Base-by-base conservation (phyloP, 2,329 filamentous ascomycete genomes). In the Aspergillus piperis region DNA sequence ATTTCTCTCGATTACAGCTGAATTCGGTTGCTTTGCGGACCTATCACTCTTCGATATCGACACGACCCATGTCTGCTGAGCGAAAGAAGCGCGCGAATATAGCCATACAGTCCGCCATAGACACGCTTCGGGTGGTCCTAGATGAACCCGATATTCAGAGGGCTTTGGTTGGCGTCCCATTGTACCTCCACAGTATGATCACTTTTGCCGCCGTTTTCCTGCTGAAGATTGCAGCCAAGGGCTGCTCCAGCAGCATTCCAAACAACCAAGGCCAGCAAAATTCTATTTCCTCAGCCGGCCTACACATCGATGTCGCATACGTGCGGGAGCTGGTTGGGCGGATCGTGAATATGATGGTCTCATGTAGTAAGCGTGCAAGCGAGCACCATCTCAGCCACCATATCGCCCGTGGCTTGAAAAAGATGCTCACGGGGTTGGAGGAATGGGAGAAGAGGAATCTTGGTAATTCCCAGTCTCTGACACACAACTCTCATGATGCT, bases 1-100 rank as follows among this genome's bases (percentile, higher is more conserved):
- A 83, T 66, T 84, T 83, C 65, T 82, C 80, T 50, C 77, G 81
- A 51, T 70, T 84, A 17, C 80, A 83, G 50, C 70, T 84, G 8
- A 79, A 82, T 48, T 82, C 82, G 4, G 78, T 82, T 25, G 81
- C 80, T 30, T 68, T 84, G 23, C 77, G 81, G 30, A 80, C 80
- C 8, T 78, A 82, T 55, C 74, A 77, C 54, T 75, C 74, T 19
- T 73, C 73, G 13, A 70, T 68, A 10, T 74, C 75, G 13, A 68
- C 73, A 5, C 71, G 73, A 44, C 66, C 70, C 3, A 78, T 82
- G 69, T 81, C 80, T 1, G 66, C 73, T 3, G 79, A 82, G 63
- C 75, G 80, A 13, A 77, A 77, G 52, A 75, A 81, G 56, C 75
- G 70, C 64, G 81, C 73, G 58, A 81, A 75, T 65, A 75, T 78